Conservation (phyloP, 305 asterid species). For the Coffea humblotiana region DNA sequence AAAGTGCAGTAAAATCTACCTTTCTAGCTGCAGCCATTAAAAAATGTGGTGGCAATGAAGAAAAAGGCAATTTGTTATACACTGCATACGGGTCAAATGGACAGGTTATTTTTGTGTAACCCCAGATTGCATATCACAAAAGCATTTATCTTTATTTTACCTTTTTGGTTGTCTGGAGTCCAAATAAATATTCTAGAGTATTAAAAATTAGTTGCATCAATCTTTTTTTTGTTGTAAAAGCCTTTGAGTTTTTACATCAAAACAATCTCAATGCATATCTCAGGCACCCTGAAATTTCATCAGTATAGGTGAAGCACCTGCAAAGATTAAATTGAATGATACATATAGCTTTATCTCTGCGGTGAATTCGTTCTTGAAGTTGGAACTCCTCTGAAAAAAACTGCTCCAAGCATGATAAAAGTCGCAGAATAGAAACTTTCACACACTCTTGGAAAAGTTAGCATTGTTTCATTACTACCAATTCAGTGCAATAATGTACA, state of each 20-base stretch:
- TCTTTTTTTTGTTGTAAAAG: not conserved
- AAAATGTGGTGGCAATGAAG: constrained; percentile 93
- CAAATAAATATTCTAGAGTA: too few species aligned
- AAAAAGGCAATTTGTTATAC: constrained; percentile 75
- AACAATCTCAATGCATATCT: not conserved
- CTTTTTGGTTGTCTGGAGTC: too few species aligned
- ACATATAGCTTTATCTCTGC: not conserved
- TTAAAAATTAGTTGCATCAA: not conserved
- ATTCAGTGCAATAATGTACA: not conserved
- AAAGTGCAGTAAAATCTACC: constrained; percentile 85
- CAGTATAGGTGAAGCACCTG: not conserved
- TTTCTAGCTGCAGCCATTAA: constrained; percentile 81
- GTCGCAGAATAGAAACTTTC: not conserved
- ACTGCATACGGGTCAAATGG: constrained; percentile 85
- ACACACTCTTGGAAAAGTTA: not conserved
- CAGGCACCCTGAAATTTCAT: not conserved
- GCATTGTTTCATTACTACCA: not conserved
- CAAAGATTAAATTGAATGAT: not conserved
- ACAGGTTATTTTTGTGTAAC: constrained; percentile 47
- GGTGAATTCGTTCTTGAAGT: not conserved
- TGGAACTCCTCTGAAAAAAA: too few species aligned
- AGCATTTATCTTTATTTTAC: too few species aligned
- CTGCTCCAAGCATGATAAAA: not conserved
- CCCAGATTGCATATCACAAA: not conserved
- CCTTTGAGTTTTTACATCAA: not conserved